Percentiles rank a stretch among this genome's conserved stretches.
Evolutionary conservation across 2,329 filamentous ascomycete genomes (phyloP).

Genomic region (Pseudogymnoascus sp.): DNA sequence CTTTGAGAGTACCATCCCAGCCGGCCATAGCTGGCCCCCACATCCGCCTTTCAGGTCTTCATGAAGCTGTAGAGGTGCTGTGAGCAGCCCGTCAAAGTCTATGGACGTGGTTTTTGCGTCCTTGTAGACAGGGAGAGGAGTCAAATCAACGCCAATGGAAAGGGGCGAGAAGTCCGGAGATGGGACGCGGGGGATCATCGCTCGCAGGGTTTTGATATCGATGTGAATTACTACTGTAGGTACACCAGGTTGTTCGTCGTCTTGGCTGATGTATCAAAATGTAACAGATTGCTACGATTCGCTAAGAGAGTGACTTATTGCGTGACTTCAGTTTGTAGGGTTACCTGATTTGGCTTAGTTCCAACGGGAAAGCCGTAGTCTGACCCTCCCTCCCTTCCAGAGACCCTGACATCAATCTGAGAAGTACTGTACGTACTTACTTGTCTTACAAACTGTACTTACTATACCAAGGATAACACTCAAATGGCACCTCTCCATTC

Average conservation of each 20-base stretch:
- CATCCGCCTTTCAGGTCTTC: conserved; percentile 85
- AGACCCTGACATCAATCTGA: conserved; percentile 2
- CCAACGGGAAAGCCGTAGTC: neutral
- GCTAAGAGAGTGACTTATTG: conserved; percentile 3
- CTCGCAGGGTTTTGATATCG: conserved; percentile 7
- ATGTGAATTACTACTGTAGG: neutral
- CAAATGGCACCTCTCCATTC: neutral
- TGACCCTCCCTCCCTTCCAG: neutral
- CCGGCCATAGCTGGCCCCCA: conserved; percentile 90
- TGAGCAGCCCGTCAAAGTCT: conserved; percentile 67
- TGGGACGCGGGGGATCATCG: conserved; percentile 22
- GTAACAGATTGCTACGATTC: conserved; percentile 5
- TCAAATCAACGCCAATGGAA: conserved; percentile 41
- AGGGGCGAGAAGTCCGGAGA: conserved; percentile 28
- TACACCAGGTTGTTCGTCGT: neutral
- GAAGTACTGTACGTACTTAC: neutral
- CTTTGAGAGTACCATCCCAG: conserved; percentile 77
- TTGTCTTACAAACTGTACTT: neutral
- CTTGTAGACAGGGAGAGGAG: conserved; percentile 54
- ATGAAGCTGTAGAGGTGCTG: conserved; percentile 62
- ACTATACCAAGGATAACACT: neutral
- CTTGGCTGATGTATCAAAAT: conserved; percentile 8
- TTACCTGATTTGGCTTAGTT: neutral
- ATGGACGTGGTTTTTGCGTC: conserved; percentile 42
- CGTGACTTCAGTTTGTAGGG: neutral